phyloP scores from a whole-genome alignment of 768 basidiomycete species.

The Hericium rajendrae region DNA sequence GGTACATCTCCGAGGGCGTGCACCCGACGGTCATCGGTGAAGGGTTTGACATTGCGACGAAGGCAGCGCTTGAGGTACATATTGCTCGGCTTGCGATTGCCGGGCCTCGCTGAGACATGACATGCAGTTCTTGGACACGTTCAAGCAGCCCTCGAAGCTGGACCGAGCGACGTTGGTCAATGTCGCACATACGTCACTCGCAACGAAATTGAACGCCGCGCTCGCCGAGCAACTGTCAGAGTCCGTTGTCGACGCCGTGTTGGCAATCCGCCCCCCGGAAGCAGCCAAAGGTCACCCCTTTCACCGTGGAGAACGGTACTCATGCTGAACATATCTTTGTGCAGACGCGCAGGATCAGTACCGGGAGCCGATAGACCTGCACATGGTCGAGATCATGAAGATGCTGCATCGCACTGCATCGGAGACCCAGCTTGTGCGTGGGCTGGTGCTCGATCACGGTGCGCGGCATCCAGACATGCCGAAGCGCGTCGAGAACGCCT shows the following conservation, averaged over 20 bases:
- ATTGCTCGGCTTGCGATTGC: slow-evolving; percentile 11
- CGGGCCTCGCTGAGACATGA: slow-evolving; percentile 11
- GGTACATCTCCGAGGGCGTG: slow-evolving; percentile 95
- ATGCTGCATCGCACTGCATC: slow-evolving; percentile 99
- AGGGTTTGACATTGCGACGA: slow-evolving; percentile 96
- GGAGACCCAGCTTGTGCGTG: slow-evolving; percentile 92
- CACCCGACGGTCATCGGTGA: slow-evolving; percentile 94
- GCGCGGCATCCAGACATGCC: slow-evolving; percentile 99
- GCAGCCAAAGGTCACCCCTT: slow-evolving; percentile 41
- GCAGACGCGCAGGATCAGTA: slow-evolving; percentile 56
- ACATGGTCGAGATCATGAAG: slow-evolving; percentile 99
- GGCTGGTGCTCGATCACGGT: slow-evolving; percentile 95
- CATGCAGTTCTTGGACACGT: slow-evolving; percentile 81
- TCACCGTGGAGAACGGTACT: too few relatives aligned
- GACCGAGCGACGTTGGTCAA: slow-evolving; percentile 89
- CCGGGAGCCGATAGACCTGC: slow-evolving; percentile 89
- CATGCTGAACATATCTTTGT: slow-evolving; percentile 8
- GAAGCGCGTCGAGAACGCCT: slow-evolving; percentile 94
- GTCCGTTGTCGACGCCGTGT: slow-evolving; percentile 92
- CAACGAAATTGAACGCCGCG: slow-evolving; percentile 79
- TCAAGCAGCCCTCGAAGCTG: slow-evolving; percentile 67
- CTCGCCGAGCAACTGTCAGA: slow-evolving; percentile 84
- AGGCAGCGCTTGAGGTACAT: slow-evolving; percentile 80
- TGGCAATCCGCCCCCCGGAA: slow-evolving; percentile 69
- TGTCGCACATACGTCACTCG: slow-evolving; percentile 90